Base-by-base conservation (phyloP, 306 rosid species). In the Casuarina equisetifolia region DNA sequence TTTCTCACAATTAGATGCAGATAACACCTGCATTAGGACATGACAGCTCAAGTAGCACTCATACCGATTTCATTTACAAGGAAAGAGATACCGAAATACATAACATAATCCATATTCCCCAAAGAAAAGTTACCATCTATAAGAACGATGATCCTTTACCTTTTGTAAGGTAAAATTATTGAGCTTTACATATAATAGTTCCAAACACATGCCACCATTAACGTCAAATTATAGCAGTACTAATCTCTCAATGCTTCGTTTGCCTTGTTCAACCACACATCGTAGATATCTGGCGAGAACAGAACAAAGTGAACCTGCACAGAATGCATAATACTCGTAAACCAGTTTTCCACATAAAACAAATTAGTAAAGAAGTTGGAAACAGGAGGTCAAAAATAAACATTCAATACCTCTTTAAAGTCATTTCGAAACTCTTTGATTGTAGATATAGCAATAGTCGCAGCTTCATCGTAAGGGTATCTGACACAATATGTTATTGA, bases 271-370 rank as follows among this genome's bases (percentile, higher is more conserved):
- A 89, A 52, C 97, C 97, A 93, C 67, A 70, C 81, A 76, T 73
- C 46, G 86, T 87, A 88, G 52, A 85, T 79, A 57, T 93, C 95
- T 10, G 90, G 82, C 1, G 59, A 13, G 66, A 85, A 93, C 67
- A 86, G 83, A 67, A 93, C 93, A 78, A 91, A 91, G 84, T 93
- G 98, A 39, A 91, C 90, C 98, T 93, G 95, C 83, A 80, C 76
- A 78, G 70, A 77, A 73, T 61, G 57, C 20, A 45, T n/a, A 43
- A 61, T 4, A 39, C 32, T 25, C 32, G 32, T 25, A 25, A 25
- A 25, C 32, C 32, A 25, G 32, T 32, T 64, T 62, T 55, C 35
- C 39, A 50, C 46, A 78, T 51, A 15, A 54, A 40, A 63, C 45
- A 79, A 58, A 25, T 25, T 25, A 52, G 40, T 38, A 42, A 9